Evolutionary conservation across 2,329 filamentous ascomycete species (phyloP), one percentile per base, ranked within the genome.

Genomic region (Claviceps capensis): DNA sequence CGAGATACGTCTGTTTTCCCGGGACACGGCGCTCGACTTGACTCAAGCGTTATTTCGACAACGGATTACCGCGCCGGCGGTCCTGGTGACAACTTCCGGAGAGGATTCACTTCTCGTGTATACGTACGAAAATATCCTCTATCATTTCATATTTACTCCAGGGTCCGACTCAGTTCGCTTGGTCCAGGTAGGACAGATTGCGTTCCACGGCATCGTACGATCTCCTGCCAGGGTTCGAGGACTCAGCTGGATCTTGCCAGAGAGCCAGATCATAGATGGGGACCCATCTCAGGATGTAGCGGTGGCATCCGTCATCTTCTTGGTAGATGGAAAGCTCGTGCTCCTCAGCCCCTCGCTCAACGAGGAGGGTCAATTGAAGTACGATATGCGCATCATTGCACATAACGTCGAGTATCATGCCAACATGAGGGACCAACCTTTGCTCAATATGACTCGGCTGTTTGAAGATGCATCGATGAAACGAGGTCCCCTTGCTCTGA

Each of bases 301-400:
- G 13, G 85, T 91, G 51, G 93, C 93, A 7, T 95, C 89, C 0
- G 90, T 98, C 13, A 72, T 98, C 14, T 95, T 98, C 62, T 75
- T 98, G n/a, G 90, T 98, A 2, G 93, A 98, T 63, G 93, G 91
- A 34, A 98, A 98, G 65, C 79, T 98, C 19, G 93, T 97, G 11
- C 72, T 97, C 40, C 76, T 98, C 48, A 88, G 94, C 57, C 91
- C 93, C 1, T 90, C 88, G 0, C 74, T 88, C 5, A 90, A 86
- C 49, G 86, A 87, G 48, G 80, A 85, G 44, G 86, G 87, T 5
- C 85, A 89, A 59, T 75, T 96, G 49, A 97, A 96, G 70, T 98
- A 98, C 63, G 91, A 97, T 63, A 98, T 98, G 93, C 85, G 90
- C 9, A 85, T 97, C 54, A 85, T 98, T 63, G 89, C 90, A 13